A percentile compares a stretch with the other conserved stretches of the same genome.
Conservation (phyloP, 441 rosid genomes). For the Adansonia rubrostipa region DNA sequence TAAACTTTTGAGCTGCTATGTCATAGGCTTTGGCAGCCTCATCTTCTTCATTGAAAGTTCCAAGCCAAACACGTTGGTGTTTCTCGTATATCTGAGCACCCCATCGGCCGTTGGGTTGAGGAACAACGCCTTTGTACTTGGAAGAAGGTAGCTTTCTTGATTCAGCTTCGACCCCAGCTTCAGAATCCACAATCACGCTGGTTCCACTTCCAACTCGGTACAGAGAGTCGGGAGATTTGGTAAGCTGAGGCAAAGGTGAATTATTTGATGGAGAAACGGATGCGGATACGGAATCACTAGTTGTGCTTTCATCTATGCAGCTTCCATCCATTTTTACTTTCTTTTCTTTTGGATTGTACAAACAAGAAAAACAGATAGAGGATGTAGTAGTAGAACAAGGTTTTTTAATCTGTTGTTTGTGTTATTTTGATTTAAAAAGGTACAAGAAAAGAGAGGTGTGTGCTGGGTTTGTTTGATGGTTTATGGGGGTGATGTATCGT, state of each 20-base stretch:
- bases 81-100: constrained; percentile 99
- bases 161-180: constrained; percentile 73
- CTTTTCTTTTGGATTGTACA: not conserved
- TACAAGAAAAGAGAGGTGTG: constrained; percentile 18
- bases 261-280: constrained; percentile 33
- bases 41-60: constrained; percentile 87
- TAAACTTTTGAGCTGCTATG: constrained; percentile 81
- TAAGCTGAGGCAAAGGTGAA: constrained; percentile 22
- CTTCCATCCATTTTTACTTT: constrained; percentile 59
- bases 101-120: constrained; percentile 98
- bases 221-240: constrained; percentile 45
- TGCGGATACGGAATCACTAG: constrained; percentile 51
- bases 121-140: constrained; percentile 92
- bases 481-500: constrained; percentile 18
- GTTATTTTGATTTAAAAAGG: not conserved
- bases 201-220: constrained; percentile 77
- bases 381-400: constrained; percentile 13
- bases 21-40: constrained; percentile 88
- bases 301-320: constrained; percentile 68
- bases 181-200: constrained; percentile 71
- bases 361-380: not conserved
- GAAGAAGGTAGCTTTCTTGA: constrained; percentile 93
- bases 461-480: constrained; percentile 23
- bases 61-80: constrained; percentile 95
- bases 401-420: not conserved